These are phyloP conservation scores for Craspedostauros australis DNA, from an alignment of 108 stramenopile genomes.

Conservation along the genomic window DNA sequence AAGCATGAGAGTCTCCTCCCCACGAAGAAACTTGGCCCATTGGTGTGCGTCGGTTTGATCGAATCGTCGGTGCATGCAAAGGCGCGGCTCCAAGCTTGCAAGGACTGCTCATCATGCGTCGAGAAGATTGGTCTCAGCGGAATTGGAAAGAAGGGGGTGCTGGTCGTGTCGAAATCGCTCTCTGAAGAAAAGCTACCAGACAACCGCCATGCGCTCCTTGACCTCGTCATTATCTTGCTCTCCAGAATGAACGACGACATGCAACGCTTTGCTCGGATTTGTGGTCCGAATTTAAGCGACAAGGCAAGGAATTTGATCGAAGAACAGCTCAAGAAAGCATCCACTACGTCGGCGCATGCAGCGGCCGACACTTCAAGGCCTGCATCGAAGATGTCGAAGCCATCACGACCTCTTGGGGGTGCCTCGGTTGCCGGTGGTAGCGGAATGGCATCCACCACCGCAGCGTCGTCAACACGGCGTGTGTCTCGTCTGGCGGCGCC, in stretches of 20 bases:
- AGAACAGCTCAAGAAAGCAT: conserved; percentile 34
- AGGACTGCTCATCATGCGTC: conserved; percentile 50
- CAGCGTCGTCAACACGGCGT: too few relatives aligned
- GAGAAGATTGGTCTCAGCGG: conserved; percentile 47
- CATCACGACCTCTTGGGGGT: too few relatives aligned
- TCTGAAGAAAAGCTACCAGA: conserved; percentile 71
- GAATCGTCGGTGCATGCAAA: conserved; percentile 57
- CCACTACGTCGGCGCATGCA: background rate
- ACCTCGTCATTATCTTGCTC: conserved; percentile 56
- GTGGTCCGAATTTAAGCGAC: conserved; percentile 44
- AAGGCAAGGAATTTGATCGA: conserved; percentile 49
- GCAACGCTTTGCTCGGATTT: conserved; percentile 50
- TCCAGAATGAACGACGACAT: conserved; percentile 65
- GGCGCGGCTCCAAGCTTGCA: conserved; percentile 54
- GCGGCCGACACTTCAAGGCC: background rate
- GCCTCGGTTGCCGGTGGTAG: too few relatives aligned
- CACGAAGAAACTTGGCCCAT: conserved; percentile 48
- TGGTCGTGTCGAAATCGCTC: conserved; percentile 48
- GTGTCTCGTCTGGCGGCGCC: too few relatives aligned
- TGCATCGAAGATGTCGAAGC: background rate
- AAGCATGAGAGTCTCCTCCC: conserved; percentile 38
- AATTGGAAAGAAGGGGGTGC: conserved; percentile 73
- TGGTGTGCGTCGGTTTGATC: conserved; percentile 62
- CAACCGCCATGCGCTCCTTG: conserved; percentile 53
- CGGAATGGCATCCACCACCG: too few relatives aligned